These are phyloP conservation scores for Gypsophila paniculata DNA, from an alignment of 179 eudicot species.

Conservation along the genomic window DNA sequence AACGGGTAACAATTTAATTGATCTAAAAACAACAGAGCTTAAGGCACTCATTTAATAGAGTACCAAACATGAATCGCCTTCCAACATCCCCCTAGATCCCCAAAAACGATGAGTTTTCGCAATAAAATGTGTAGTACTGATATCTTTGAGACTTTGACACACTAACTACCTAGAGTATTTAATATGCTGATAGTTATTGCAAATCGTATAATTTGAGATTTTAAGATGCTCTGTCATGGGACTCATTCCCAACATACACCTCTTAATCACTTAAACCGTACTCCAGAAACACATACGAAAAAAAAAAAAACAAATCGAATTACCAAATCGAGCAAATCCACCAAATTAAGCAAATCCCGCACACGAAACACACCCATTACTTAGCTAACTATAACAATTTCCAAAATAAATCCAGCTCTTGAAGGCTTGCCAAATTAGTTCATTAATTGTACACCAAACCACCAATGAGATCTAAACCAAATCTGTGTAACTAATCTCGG, in stretches of 20 bases:
- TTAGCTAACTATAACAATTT: not conserved
- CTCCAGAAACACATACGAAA: conserved; percentile 23
- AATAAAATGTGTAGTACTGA: no score
- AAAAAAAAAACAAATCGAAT: no score
- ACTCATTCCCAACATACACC: no score
- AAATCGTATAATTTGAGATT: no score
- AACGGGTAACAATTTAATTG: not conserved
- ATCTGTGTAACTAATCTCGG: not conserved
- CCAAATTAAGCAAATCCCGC: not conserved
- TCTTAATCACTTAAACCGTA: conserved; percentile 13
- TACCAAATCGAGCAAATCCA: conserved; percentile 4
- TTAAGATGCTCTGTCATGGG: no score
- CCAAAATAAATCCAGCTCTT: not conserved
- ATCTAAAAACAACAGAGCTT: not conserved
- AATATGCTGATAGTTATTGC: no score
- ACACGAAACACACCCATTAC: not conserved
- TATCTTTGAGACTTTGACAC: no score
- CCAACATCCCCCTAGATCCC: not conserved
- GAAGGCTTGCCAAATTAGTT: not conserved
- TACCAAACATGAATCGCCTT: conserved; percentile 11
- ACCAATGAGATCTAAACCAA: conserved; percentile 1
- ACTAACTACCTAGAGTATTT: no score
- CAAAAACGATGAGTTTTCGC: no score
- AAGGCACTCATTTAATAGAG: not conserved
- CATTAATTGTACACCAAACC: not conserved